phyloP scores from a whole-genome alignment of 768 basidiomycete species.

The Aureoboletus auriporus region DNA sequence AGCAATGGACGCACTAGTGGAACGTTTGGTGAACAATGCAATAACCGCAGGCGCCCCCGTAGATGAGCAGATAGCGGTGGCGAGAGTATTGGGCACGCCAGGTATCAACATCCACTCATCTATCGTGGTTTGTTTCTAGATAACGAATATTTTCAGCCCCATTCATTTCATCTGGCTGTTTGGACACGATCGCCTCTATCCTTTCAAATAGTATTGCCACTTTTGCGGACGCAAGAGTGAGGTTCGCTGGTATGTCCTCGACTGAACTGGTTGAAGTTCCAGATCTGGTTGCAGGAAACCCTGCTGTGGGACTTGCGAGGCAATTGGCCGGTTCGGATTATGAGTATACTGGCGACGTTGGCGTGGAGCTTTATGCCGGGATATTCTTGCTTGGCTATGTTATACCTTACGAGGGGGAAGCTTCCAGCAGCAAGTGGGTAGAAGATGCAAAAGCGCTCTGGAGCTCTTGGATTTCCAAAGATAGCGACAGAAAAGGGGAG shows the following conservation, averaged over 20 bases:
- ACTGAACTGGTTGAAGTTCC: neutral
- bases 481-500: constrained; percentile 12
- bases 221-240: constrained; percentile 14
- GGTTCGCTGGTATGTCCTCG: constrained; percentile 8
- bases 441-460: constrained; percentile 30
- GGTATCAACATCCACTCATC: constrained; percentile 7
- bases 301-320: constrained; percentile 9
- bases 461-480: constrained; percentile 21
- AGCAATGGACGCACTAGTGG: constrained; percentile 45
- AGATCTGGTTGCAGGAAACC: neutral
- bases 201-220: constrained; percentile 14
- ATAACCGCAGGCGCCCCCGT: neutral
- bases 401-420: constrained; percentile 9
- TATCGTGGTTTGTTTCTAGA: neutral
- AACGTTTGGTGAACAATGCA: constrained; percentile 9
- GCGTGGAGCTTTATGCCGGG: constrained; percentile 16
- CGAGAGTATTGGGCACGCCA: constrained; percentile 14
- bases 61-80: neutral
- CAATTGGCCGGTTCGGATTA: constrained; percentile 17
- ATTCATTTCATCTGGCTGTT: constrained; percentile 19
- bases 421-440: constrained; percentile 5
- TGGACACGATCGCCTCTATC: constrained; percentile 12
- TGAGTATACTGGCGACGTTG: constrained; percentile 16
- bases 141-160: constrained; percentile 5
- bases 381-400: constrained; percentile 23